These are phyloP conservation scores for Madurella mycetomatis DNA, from an alignment of 2,329 filamentous ascomycete species.

Conservation along the genomic window DNA sequence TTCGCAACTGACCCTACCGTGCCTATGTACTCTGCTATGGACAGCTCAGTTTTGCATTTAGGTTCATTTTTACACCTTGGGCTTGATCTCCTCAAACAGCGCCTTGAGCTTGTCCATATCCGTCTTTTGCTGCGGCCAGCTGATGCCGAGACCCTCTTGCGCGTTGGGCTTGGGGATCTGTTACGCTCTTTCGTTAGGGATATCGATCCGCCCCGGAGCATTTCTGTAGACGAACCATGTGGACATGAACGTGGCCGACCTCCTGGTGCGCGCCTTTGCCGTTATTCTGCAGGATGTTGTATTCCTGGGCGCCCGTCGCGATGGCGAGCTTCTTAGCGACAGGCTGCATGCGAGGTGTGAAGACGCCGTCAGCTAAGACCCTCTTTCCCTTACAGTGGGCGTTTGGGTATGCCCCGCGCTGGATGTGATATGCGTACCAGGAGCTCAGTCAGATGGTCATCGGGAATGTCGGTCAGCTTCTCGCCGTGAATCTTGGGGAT, in stretches of 20 bases:
- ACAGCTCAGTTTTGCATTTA: background rate
- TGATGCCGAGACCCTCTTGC: conserved; percentile 70
- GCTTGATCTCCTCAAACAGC: conserved; percentile 77
- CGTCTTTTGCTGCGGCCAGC: conserved; percentile 70
- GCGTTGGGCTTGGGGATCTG: conserved; percentile 92
- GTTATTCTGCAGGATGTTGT: conserved; percentile 97
- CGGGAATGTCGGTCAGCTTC: conserved; percentile 89
- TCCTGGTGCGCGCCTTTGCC: conserved; percentile 85
- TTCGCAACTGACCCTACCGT: background rate
- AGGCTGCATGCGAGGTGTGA: conserved; percentile 43
- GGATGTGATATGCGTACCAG: conserved; percentile 51
- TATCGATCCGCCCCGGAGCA: conserved; percentile 2
- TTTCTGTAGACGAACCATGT: conserved; percentile 60
- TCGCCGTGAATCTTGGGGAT: conserved; percentile 93
- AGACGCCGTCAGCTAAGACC: background rate
- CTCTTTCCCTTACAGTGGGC: background rate
- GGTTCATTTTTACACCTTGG: conserved; percentile 64
- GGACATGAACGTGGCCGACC: conserved; percentile 92
- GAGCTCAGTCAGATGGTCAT: conserved; percentile 78
- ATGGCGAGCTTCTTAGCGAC: conserved; percentile 81
- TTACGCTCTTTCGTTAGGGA: background rate
- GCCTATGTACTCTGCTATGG: background rate
- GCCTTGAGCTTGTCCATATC: conserved; percentile 82
- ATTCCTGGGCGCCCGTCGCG: conserved; percentile 72
- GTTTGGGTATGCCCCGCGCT: background rate